Evolutionary conservation across 2,329 filamentous ascomycete species (phyloP).

Genomic region (Colletotrichum brevisporum): DNA sequence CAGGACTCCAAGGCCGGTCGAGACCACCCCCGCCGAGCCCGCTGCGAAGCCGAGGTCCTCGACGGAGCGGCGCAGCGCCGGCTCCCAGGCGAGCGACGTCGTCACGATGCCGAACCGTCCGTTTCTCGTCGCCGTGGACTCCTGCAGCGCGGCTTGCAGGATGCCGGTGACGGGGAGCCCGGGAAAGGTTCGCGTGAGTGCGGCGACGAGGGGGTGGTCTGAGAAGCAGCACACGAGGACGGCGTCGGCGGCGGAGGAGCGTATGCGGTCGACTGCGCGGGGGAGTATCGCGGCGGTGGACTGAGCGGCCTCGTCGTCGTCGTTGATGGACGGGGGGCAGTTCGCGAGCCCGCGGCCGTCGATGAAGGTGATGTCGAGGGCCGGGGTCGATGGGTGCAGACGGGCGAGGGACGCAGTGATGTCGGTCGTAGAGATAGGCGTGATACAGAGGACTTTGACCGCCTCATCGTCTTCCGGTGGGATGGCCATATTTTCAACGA

Average conservation of each 20-base stretch:
- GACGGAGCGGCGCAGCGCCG: not conserved
- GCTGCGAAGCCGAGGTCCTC: not conserved
- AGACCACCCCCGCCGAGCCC: constrained; percentile 12
- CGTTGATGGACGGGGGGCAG: constrained; percentile 34
- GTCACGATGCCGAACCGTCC: constrained; percentile 27
- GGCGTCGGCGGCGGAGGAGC: constrained; percentile 3
- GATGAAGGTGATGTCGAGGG: constrained; percentile 13
- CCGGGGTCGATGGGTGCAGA: constrained; percentile 1
- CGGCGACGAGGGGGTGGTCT: constrained; percentile 29
- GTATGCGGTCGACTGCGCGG: constrained; percentile 10
- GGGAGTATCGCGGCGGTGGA: constrained; percentile 19
- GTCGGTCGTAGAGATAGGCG: constrained; percentile 31
- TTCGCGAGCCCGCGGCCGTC: constrained; percentile 14
- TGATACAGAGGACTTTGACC: constrained; percentile 26
- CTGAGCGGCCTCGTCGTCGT: constrained; percentile 7
- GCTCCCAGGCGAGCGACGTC: constrained; percentile 26
- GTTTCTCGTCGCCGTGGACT: not conserved
- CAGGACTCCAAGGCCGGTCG: constrained; percentile 23
- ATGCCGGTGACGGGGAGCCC: constrained; percentile 14
- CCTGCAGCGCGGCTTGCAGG: constrained; percentile 27
- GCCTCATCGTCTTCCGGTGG: not conserved
- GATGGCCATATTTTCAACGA: too few species aligned
- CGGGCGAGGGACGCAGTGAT: constrained; percentile 26
- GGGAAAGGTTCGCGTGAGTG: not conserved
- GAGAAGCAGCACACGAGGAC: constrained; percentile 38